Base-by-base conservation (phyloP, 2,329 filamentous ascomycete genomes). In the Pochonia chlamydosporia region DNA sequence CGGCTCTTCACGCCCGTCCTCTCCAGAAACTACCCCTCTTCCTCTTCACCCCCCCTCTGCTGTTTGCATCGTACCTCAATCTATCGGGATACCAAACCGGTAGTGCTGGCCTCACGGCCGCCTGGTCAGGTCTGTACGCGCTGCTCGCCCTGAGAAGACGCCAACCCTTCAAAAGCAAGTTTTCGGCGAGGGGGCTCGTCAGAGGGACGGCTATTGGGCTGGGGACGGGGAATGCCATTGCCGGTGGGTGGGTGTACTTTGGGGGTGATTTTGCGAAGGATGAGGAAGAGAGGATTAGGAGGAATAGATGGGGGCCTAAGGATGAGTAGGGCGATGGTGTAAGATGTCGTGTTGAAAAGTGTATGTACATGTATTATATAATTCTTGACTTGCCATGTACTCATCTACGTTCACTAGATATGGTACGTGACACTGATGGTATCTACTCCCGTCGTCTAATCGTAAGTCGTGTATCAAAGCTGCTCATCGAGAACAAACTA, bases 31-130 rank as follows among this genome's bases (percentile, higher is more conserved):
- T 78, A 3, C 74, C 78, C 30, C 69, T 81, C 57, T 70, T 78
- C 58, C 65, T 75, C 54, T 72, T 74, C 58, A 63, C 68, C n/a
- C 74, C 48, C 9, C 36, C 43, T 4, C 40, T 50, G 24, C 43
- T 52, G 18, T 79, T 81, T 63, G 68, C 72, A 46, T 74, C 71
- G 59, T 82, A 82, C 64, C 71, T 80, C 57, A 80, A 79, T 61
- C 71, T 82, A 6, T 75, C 78, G 18, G 78, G 78, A 49, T 80
- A 76, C 65, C 73, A 72, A 51, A 78, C 75, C 4, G 78, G 79
- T 58, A 71, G 71, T 48, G 79, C 78, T 3, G 79, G 76, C 43
- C 64, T 81, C 48, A 71, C 74, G 0, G 75, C 75, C 44, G 76
- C 78, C 14, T 76, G 75, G 65, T 78, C 74, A 39, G 78, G 78